Percentiles rank a stretch among this genome's conserved stretches.
Conservation (phyloP, 371 early-diverging fungal genomes). For the Actinomucor elegans region DNA sequence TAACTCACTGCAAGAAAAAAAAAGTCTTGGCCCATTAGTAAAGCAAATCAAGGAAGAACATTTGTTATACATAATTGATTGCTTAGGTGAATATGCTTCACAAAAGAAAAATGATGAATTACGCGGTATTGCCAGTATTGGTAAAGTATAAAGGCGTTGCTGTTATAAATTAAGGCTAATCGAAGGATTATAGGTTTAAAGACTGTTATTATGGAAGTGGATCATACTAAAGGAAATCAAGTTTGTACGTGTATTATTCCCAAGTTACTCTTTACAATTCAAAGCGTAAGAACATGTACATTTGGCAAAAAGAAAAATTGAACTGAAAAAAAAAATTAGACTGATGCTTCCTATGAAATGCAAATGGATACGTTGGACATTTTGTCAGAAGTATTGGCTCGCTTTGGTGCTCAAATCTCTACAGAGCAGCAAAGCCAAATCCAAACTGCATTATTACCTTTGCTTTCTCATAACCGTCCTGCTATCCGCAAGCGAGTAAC, state of each 20-base stretch:
- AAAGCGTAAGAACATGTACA: conserved; percentile 40
- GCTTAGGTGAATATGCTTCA: conserved; percentile 57
- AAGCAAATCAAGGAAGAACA: conserved; percentile 69
- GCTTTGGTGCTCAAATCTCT: conserved; percentile 69
- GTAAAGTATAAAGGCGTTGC: conserved; percentile 27
- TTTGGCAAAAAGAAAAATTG: background rate
- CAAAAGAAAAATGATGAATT: conserved; percentile 60
- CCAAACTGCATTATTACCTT: conserved; percentile 64
- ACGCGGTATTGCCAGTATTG: conserved; percentile 82
- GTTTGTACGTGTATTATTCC: conserved; percentile 66
- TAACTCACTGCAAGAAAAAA: too few species aligned
- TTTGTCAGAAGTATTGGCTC: conserved; percentile 76
- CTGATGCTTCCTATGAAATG: conserved; percentile 63
- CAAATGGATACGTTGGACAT: conserved; percentile 85
- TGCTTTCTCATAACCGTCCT: conserved; percentile 72
- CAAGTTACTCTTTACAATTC: conserved; percentile 58
- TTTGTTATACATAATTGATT: conserved; percentile 67
- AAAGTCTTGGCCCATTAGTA: conserved; percentile 76
- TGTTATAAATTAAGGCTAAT: background rate
- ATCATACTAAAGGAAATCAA: conserved; percentile 39
- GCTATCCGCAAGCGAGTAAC: conserved; percentile 86
- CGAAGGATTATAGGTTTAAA: conserved; percentile 54
- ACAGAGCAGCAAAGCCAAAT: conserved; percentile 57
- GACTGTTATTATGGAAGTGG: conserved; percentile 75
- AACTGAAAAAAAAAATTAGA: conserved; percentile 13